These are phyloP conservation scores for Scenedesmus sp. DNA, from an alignment of 163 green algal genomes.

Conservation along the genomic window DNA sequence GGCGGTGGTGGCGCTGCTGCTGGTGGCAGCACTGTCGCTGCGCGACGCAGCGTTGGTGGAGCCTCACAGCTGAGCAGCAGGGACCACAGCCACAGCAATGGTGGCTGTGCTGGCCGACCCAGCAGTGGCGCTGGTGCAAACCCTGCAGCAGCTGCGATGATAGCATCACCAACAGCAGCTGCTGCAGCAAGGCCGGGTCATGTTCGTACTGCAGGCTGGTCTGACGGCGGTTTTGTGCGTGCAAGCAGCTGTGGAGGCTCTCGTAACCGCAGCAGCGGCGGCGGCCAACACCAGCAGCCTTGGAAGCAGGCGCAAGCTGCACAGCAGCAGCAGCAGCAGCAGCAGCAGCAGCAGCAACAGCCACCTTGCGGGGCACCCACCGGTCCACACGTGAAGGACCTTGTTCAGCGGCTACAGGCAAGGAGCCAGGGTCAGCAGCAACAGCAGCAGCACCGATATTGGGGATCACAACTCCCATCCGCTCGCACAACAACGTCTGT, in stretches of 20 bases:
- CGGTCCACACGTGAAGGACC: not conserved
- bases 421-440: not conserved
- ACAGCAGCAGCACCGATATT: not conserved
- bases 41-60: not conserved
- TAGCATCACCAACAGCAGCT: not conserved
- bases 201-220: not conserved
- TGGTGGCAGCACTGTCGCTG: not conserved
- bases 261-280: not conserved
- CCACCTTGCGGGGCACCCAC: not conserved
- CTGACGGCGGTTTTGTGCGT: not conserved
- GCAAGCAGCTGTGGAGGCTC: not conserved
- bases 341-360: not conserved
- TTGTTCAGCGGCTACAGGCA: not conserved
- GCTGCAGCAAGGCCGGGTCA: not conserved
- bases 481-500: not conserved
- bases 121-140: not conserved
- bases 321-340: constrained; percentile 1
- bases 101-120: not conserved
- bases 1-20: not conserved
- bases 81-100: not conserved
- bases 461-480: not conserved
- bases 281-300: not conserved
- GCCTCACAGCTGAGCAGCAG: not conserved
- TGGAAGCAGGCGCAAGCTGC: not conserved
- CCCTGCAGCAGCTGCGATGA: not conserved